Evolutionary conservation across 768 basidiomycete species (phyloP).

Genomic region (Amyloporia xantha): DNA sequence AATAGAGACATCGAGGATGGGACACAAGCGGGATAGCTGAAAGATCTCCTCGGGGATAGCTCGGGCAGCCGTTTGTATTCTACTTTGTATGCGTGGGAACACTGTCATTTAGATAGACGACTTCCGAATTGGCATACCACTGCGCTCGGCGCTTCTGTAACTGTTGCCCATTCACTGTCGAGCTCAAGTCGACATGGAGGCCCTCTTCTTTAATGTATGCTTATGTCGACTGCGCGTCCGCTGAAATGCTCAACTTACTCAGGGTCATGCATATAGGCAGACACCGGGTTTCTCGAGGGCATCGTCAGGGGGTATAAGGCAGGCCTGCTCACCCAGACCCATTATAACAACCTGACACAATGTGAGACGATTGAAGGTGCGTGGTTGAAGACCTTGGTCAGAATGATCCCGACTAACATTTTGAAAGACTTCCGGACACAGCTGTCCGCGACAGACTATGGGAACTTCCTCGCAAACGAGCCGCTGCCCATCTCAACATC

Average conservation of each 20-base stretch:
- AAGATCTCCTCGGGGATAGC: neutral
- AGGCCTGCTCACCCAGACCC: conserved; percentile 80
- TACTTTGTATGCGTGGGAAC: neutral
- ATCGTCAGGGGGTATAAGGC: conserved; percentile 91
- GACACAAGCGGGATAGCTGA: no score
- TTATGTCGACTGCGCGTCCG: neutral
- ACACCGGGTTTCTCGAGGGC: conserved; percentile 72
- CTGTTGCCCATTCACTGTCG: neutral
- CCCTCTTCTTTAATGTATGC: conserved; percentile 81
- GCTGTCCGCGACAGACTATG: conserved; percentile 93
- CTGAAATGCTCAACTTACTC: conserved; percentile 22
- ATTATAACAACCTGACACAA: conserved; percentile 91
- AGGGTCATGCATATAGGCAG: conserved; percentile 39
- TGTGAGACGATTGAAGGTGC: conserved; percentile 95
- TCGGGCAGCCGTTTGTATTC: no score
- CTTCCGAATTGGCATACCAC: neutral
- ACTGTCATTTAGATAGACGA: no score
- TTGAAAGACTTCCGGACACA: conserved; percentile 87
- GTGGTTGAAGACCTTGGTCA: conserved; percentile 13
- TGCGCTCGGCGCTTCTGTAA: no score
- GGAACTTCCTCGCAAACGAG: conserved; percentile 96
- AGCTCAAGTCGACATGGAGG: conserved; percentile 56
- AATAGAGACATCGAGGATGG: no score
- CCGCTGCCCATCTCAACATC: conserved; percentile 89
- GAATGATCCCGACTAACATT: no score